A percentile compares a stretch with the other conserved stretches of the same genome.
These are phyloP conservation scores for Salix udensis DNA, from an alignment of 345 rosid species.

Conservation along the genomic window DNA sequence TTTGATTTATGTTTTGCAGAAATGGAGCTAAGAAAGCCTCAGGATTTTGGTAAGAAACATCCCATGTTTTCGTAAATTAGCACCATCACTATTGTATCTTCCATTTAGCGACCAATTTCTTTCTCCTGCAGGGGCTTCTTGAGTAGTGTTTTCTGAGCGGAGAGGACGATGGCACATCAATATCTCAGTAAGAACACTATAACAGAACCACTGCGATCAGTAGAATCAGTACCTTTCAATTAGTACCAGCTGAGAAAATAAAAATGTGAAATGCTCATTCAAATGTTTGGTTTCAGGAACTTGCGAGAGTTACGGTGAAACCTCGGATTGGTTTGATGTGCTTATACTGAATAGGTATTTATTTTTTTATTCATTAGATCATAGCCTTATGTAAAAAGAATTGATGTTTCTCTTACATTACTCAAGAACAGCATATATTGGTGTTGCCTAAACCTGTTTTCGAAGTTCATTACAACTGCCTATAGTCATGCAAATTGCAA, in stretches of 20 bases:
- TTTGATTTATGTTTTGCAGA: constrained; percentile 26
- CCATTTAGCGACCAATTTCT: not conserved
- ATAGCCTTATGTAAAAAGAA: not conserved
- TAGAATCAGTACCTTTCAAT: not conserved
- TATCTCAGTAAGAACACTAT: not conserved
- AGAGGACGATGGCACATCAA: too few species aligned
- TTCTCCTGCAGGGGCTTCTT: constrained; percentile 55
- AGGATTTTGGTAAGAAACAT: constrained; percentile 59
- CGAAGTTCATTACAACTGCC: too few species aligned
- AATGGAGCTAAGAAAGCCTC: constrained; percentile 50
- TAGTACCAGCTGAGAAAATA: not conserved
- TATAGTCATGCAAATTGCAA: too few species aligned
- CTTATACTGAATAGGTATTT: not conserved
- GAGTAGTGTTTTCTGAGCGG: constrained; percentile 42
- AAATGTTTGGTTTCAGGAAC: not conserved
- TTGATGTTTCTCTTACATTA: not conserved
- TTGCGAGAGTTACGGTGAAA: not conserved
- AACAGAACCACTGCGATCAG: not conserved
- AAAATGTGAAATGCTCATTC: not conserved
- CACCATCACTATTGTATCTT: not conserved
- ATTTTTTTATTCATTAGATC: not conserved
- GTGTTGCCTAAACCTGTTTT: too few species aligned
- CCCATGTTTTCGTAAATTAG: not conserved
- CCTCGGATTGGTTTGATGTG: not conserved
- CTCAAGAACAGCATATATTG: too few species aligned